phyloP scores from a whole-genome alignment of 805 yeast genomes.

The Scheffersomyces coipomensis region DNA sequence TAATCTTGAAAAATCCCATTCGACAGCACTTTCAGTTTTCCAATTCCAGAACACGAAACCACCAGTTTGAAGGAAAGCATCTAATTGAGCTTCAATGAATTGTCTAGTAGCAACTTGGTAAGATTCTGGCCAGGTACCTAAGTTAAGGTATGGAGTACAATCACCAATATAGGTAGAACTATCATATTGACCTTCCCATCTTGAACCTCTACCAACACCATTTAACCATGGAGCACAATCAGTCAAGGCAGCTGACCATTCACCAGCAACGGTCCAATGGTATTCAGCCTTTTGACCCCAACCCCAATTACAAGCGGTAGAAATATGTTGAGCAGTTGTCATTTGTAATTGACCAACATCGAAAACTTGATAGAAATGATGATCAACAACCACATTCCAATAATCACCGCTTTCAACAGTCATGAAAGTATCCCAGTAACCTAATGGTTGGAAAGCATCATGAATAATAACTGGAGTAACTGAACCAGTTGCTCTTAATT shows the following conservation, averaged over 20 bases:
- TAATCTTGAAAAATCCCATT: constrained; percentile 80
- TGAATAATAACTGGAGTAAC: constrained; percentile 65
- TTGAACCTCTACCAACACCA: constrained; percentile 81
- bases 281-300: constrained; percentile 40
- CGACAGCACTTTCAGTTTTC: constrained; percentile 80
- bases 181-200: constrained; percentile 66
- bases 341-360: constrained; percentile 58
- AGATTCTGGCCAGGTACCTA: constrained; percentile 55
- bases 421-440: constrained; percentile 65
- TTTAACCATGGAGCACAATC: constrained; percentile 89
- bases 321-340: constrained; percentile 60
- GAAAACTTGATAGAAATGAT: constrained; percentile 90
- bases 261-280: constrained; percentile 81
- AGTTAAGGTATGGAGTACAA: constrained; percentile 44
- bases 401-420: constrained; percentile 21
- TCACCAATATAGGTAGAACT: constrained; percentile 51
- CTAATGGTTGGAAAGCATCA: constrained; percentile 70
- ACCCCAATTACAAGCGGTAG: constrained; percentile 31
- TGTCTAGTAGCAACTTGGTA: constrained; percentile 59
- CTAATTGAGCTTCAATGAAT: constrained; percentile 87
- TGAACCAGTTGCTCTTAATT: constrained; percentile 56
- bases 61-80: constrained; percentile 64
- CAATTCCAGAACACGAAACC: constrained; percentile 97
- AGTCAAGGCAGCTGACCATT: constrained; percentile 89
- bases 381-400: constrained; percentile 78